Conservation (phyloP, 352 stramenopile species). For the Peronosclerospora sorghi region DNA sequence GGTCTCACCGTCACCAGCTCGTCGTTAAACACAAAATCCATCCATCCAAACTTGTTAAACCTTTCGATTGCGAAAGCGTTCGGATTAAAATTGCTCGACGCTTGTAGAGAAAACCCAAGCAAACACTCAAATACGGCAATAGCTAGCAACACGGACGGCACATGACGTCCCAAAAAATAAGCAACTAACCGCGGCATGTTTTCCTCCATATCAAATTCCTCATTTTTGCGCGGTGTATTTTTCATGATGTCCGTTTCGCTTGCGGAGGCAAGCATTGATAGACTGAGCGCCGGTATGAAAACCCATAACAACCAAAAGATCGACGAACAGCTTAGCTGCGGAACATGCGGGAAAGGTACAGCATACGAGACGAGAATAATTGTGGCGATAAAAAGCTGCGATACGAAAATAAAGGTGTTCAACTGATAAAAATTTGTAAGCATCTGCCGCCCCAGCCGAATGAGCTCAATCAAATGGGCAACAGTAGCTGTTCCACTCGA, state of each 20-base stretch:
- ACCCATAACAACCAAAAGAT: slow-evolving; percentile 82
- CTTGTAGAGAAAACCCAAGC: slow-evolving; percentile 52
- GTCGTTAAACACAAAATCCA: slow-evolving; percentile 53
- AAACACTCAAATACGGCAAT: slow-evolving; percentile 64
- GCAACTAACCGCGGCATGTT: slow-evolving; percentile 40
- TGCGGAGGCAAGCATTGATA: slow-evolving; percentile 66
- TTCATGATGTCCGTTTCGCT: slow-evolving; percentile 74
- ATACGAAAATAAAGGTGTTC: slow-evolving; percentile 79
- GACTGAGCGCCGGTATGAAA: slow-evolving; percentile 58
- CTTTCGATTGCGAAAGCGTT: slow-evolving; percentile 2
- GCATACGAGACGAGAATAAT: slow-evolving; percentile 57
- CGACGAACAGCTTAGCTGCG: slow-evolving; percentile 58
- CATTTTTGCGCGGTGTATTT: slow-evolving; percentile 78
- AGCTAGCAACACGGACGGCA: slow-evolving; percentile 44
- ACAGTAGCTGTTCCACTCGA: slow-evolving; percentile 32
- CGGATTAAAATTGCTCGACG: slow-evolving; percentile 11
- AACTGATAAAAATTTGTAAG: slow-evolving; percentile 82
- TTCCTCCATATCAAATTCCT: slow-evolving; percentile 46
- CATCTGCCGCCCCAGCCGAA: slow-evolving; percentile 62
- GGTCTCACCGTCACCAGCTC: slow-evolving; percentile 34
- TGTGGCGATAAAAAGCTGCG: slow-evolving; percentile 68
- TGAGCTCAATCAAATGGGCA: slow-evolving; percentile 67
- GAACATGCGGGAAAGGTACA: slow-evolving; percentile 64
- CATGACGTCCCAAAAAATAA: slow-evolving; percentile 67
- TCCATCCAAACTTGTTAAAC: slow-evolving; percentile 35